These are phyloP conservation scores for Pichia ethanolica DNA, from an alignment of 805 yeast species.

Conservation along the genomic window DNA sequence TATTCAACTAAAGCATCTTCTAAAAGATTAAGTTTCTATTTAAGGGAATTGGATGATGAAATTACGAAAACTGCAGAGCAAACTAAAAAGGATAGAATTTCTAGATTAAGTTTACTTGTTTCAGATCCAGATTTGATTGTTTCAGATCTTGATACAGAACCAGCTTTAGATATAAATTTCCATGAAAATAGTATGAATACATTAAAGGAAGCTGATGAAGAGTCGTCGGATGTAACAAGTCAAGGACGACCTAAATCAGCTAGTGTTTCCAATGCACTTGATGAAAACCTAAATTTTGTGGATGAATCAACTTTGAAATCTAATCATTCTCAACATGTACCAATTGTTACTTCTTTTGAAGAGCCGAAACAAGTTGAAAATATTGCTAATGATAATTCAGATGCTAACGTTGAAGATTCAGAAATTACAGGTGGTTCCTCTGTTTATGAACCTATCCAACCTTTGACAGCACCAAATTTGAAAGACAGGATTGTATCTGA, in stretches of 20 bases:
- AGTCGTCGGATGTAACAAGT: slow-evolving; percentile 20
- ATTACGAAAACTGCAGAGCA: slow-evolving; percentile 7
- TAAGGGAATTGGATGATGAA: slow-evolving; percentile 24
- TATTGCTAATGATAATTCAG: neutral
- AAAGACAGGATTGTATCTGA: slow-evolving; percentile 23
- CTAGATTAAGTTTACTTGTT: slow-evolving; percentile 25
- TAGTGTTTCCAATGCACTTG: slow-evolving; percentile 9
- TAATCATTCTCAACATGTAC: slow-evolving; percentile 1
- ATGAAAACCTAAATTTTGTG: slow-evolving; percentile 27
- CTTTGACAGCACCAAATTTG: slow-evolving; percentile 17
- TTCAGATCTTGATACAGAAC: neutral
- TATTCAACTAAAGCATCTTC: slow-evolving; percentile 63
- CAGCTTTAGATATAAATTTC: neutral
- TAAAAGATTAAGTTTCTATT: slow-evolving; percentile 44
- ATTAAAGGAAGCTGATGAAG: slow-evolving; percentile 7
- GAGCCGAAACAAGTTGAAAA: neutral
- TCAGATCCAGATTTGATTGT: slow-evolving; percentile 5
- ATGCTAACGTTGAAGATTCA: neutral
- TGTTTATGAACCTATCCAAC: slow-evolving; percentile 16
- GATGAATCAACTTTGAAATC: slow-evolving; percentile 17
- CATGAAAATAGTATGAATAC: slow-evolving; percentile 7
- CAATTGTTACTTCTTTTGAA: neutral
- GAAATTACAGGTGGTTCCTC: slow-evolving; percentile 25
- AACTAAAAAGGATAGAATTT: slow-evolving; percentile 12
- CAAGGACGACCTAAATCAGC: slow-evolving; percentile 5